A percentile compares a stretch with the other conserved stretches of the same genome.
Evolutionary conservation across 768 basidiomycete genomes (phyloP).

Genomic region (Lactifluus piperatus): DNA sequence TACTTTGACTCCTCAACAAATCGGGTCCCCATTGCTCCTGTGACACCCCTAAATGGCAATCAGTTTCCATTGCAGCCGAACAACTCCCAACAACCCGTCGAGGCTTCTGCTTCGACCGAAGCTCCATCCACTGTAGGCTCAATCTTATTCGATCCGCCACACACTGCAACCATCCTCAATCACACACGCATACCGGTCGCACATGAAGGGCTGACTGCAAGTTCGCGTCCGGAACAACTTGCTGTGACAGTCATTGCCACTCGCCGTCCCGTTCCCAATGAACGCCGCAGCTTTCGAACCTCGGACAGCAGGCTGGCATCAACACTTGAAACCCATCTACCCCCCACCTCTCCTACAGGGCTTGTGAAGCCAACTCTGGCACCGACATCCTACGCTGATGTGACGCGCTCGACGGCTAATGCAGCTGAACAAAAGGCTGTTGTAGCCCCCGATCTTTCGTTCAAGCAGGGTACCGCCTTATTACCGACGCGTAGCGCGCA

Average conservation of each 20-base stretch:
- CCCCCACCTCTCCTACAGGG: not conserved
- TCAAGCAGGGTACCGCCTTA: not conserved
- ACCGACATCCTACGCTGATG: not conserved
- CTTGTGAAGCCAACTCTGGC: not conserved
- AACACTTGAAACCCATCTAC: not conserved
- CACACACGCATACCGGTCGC: conserved; percentile 15
- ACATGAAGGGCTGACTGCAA: not conserved
- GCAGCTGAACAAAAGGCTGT: not conserved
- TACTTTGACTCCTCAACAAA: conserved; percentile 17
- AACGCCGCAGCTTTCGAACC: conserved; percentile 11
- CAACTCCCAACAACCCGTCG: not conserved
- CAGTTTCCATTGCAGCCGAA: not conserved
- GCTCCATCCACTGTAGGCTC: conserved; percentile 15
- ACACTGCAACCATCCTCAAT: conserved; percentile 14
- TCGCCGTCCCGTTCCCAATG: conserved; percentile 16
- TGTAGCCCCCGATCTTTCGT: not conserved
- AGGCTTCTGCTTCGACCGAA: not conserved
- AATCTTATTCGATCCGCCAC: conserved; percentile 16
- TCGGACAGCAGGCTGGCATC: not conserved
- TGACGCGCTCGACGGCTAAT: not conserved
- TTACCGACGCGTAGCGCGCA: conserved; percentile 1
- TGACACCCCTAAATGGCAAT: too few relatives aligned
- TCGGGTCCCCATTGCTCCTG: not conserved
- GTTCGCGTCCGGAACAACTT: not conserved
- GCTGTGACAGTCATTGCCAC: not conserved